Evolutionary conservation across 139 green algal species (phyloP).

Genomic region (Chlorella vulgaris): DNA sequence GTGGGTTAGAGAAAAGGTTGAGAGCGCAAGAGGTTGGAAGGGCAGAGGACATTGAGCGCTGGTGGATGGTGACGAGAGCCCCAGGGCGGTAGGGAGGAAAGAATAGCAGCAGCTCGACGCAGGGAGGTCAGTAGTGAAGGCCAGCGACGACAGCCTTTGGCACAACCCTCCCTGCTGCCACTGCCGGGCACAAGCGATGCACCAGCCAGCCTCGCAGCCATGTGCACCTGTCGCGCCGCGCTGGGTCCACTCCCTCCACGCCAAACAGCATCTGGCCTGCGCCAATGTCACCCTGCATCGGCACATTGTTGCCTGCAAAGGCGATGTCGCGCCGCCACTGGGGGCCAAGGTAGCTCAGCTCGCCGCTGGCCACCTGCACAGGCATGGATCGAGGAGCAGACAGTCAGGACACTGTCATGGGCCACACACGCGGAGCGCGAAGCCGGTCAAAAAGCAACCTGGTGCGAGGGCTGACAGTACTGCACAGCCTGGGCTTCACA

Average conservation of each 20-base stretch:
- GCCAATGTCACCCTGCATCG: conserved; percentile 85
- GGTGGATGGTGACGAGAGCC: not conserved
- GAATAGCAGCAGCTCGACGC: too few species aligned
- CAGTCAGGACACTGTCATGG: not conserved
- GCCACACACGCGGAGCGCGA: too few species aligned
- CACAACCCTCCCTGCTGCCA: too few species aligned
- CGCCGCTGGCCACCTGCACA: conserved; percentile 56
- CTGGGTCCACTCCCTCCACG: conserved; percentile 81
- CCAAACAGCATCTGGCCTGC: conserved; percentile 85
- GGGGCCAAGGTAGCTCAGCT: conserved; percentile 82
- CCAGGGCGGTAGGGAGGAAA: not conserved
- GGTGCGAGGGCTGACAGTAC: too few species aligned
- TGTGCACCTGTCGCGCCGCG: conserved; percentile 58
- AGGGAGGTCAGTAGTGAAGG: too few species aligned
- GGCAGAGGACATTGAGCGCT: not conserved
- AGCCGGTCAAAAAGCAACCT: too few species aligned
- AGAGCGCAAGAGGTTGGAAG: not conserved
- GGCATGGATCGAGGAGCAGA: not conserved
- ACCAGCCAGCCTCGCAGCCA: not conserved
- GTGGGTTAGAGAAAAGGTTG: not conserved
- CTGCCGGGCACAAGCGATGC: not conserved
- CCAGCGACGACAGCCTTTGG: too few species aligned
- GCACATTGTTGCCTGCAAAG: conserved; percentile 86
- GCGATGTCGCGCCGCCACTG: conserved; percentile 93
- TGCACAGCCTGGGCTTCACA: too few species aligned